phyloP scores from a whole-genome alignment of 2,329 filamentous ascomycete genomes.

The Claviceps monticola region DNA sequence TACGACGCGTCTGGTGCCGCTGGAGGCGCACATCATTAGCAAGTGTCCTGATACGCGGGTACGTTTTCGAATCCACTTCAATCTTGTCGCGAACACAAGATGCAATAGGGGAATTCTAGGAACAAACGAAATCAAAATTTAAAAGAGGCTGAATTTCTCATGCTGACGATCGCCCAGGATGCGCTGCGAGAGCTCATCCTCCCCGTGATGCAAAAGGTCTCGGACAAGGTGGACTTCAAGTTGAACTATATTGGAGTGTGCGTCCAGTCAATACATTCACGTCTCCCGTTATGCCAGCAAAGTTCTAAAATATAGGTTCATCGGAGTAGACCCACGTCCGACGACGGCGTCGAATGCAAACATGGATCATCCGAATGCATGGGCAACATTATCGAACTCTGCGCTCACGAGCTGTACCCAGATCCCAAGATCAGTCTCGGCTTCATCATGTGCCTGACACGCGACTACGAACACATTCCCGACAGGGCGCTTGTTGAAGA shows the following conservation, averaged over 20 bases:
- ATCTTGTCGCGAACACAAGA: neutral
- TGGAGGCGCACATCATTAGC: slow-evolving; percentile 94
- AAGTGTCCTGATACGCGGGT: slow-evolving; percentile 85
- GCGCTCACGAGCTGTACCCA: slow-evolving; percentile 69
- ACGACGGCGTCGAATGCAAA: slow-evolving; percentile 75
- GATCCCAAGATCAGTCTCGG: slow-evolving; percentile 80
- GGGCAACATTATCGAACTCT: slow-evolving; percentile 89
- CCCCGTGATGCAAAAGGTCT: slow-evolving; percentile 70
- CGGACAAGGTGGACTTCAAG: slow-evolving; percentile 78
- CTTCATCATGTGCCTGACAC: slow-evolving; percentile 81
- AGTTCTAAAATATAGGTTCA: neutral
- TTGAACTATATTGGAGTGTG: slow-evolving; percentile 81
- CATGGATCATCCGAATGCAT: slow-evolving; percentile 84
- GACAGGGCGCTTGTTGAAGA: slow-evolving; percentile 64
- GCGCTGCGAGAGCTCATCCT: slow-evolving; percentile 71
- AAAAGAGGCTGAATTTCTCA: neutral
- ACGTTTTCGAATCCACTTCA: slow-evolving; percentile 7
- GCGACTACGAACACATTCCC: slow-evolving; percentile 65
- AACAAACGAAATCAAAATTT: too few relatives aligned
- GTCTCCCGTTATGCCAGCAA: neutral
- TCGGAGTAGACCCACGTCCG: slow-evolving; percentile 46
- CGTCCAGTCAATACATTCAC: slow-evolving; percentile 12
- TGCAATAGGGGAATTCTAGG: neutral
- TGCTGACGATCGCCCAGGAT: slow-evolving; percentile 28
- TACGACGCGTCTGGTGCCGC: slow-evolving; percentile 42